A percentile compares a stretch with the other conserved stretches of the same genome.
These are phyloP conservation scores for Scedosporium dehoogii DNA, from an alignment of 2,329 filamentous ascomycete genomes.

Conservation along the genomic window DNA sequence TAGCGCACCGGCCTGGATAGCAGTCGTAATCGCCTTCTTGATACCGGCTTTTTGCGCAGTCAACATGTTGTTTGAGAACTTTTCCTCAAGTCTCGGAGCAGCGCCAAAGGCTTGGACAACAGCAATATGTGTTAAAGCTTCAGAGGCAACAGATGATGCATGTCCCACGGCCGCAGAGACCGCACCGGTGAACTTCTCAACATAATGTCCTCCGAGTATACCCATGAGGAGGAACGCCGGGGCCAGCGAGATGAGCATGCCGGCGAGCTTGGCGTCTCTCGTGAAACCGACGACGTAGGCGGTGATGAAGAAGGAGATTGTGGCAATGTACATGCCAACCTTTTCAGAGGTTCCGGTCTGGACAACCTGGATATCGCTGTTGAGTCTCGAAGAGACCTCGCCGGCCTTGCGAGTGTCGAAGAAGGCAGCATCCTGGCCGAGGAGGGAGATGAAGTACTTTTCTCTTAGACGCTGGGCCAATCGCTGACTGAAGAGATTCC, in stretches of 20 bases:
- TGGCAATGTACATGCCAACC: conserved; percentile 54
- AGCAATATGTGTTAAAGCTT: conserved; percentile 48
- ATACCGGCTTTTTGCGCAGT: conserved; percentile 40
- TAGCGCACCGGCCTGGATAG: conserved; percentile 47
- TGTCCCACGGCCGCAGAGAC: conserved; percentile 44
- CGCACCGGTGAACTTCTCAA: conserved; percentile 37
- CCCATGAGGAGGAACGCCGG: conserved; percentile 54
- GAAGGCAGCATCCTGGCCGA: conserved; percentile 52
- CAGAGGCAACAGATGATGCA: conserved; percentile 53
- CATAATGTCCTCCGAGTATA: conserved; percentile 42
- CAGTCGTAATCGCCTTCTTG: conserved; percentile 44
- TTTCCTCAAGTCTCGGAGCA: conserved; percentile 45
- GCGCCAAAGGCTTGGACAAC: conserved; percentile 57
- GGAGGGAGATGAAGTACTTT: conserved; percentile 45
- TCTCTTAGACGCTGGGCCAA: conserved; percentile 54
- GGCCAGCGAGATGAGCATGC: conserved; percentile 52
- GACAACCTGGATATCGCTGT: conserved; percentile 55
- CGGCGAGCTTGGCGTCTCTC: conserved; percentile 51
- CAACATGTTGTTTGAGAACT: conserved; percentile 43
- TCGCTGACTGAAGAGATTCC: conserved; percentile 54
- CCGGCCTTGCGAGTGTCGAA: conserved; percentile 54
- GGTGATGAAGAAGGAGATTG: conserved; percentile 55
- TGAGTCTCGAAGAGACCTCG: conserved; percentile 53
- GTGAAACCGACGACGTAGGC: conserved; percentile 59
- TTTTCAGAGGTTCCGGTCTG: conserved; percentile 62